Percentiles rank a stretch among this genome's conserved stretches.
phyloP scores from a whole-genome alignment of 768 basidiomycete species.

The Phaeotremella skinneri region DNA sequence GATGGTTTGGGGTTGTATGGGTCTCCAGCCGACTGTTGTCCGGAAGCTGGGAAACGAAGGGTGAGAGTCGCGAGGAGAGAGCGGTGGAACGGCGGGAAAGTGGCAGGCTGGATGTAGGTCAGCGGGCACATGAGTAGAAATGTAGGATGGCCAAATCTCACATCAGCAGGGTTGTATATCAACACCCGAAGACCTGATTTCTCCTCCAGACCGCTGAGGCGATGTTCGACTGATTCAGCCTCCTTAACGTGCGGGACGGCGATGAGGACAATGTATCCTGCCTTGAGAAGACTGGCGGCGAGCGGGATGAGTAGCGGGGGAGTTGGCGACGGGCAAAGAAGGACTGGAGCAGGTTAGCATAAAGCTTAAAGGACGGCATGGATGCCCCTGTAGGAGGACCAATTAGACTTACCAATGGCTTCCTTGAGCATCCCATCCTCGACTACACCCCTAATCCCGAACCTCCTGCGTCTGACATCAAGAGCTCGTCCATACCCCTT shows the following conservation, averaged over 20 bases:
- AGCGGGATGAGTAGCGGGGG: slow-evolving; percentile 41
- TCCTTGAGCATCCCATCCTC: slow-evolving; percentile 44
- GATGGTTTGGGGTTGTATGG: slow-evolving; percentile 44
- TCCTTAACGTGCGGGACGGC: slow-evolving; percentile 47
- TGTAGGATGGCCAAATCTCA: slow-evolving; percentile 24
- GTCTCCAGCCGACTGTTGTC: slow-evolving; percentile 25
- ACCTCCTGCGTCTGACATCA: slow-evolving; percentile 4
- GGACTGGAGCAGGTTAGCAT: slow-evolving; percentile 28
- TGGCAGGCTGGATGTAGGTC: slow-evolving; percentile 32
- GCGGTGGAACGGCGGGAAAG: slow-evolving; percentile 49
- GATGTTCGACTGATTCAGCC: slow-evolving; percentile 43
- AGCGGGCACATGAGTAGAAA: background rate
- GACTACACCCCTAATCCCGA: slow-evolving; percentile 22
- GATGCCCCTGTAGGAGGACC: background rate
- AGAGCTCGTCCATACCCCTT: slow-evolving; percentile 7
- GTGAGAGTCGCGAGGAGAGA: slow-evolving; percentile 47
- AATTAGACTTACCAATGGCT: slow-evolving; percentile 35
- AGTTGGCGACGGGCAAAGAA: slow-evolving; percentile 44
- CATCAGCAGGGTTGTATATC: slow-evolving; percentile 49
- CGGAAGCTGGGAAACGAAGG: slow-evolving; percentile 40
- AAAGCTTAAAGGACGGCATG: background rate
- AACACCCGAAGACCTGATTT: slow-evolving; percentile 37
- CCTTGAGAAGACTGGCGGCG: slow-evolving; percentile 35
- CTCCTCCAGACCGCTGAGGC: slow-evolving; percentile 32
- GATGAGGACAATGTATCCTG: slow-evolving; percentile 46